Evolutionary conservation across 2,329 filamentous ascomycete species (phyloP), one percentile per base, ranked within the genome.

Genomic region (Colletotrichum lindemuthianum): DNA sequence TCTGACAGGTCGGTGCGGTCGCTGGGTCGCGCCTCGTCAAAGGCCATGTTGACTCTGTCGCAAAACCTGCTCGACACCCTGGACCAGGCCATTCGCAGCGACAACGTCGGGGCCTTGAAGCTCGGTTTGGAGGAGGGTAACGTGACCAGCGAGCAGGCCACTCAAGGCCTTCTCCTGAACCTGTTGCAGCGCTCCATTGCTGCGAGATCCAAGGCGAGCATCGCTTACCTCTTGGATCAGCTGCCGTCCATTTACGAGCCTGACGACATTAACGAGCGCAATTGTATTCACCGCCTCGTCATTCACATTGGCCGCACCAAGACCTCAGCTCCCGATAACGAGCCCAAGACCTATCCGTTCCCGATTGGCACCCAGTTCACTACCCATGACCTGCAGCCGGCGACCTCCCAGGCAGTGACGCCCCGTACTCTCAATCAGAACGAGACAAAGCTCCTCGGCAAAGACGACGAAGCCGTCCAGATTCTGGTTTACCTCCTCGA

Each of bases 251-350:
- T 98, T 2, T 89, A 97, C 53, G 94, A 97, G 73, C 87, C 91
- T 2, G 92, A 97, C 70, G 96, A 98, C 73, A 93, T 99, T 73
- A 97, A 98, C 77, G 90, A 91, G 71, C 90, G 96, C 11, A 99
- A 97, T 74, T 96, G 93, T 74, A 88, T 99, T 52, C 96, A 99
- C 75, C 90, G 96, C 8, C 83, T 98, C 2, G 91, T 99, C 45
- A 96, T 98, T 65, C 90, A 94, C 16, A 96, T 97, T 70, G 94
- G 95, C 15, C 89, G 95, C 52, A 88, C 90, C n/a, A 86, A 86
- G 67, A 81, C 81, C 2, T 73, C 77, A 0, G 75, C 79, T 1
- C 71, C 77, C 3, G 86, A 88, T 54, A 24, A 82, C 12, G 80
- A 83, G 13, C 79, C 80, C 0, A 83, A 84, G 16, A 79, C 86